Conservation (phyloP, 2,329 filamentous ascomycete genomes). For the Penicillium hordei region DNA sequence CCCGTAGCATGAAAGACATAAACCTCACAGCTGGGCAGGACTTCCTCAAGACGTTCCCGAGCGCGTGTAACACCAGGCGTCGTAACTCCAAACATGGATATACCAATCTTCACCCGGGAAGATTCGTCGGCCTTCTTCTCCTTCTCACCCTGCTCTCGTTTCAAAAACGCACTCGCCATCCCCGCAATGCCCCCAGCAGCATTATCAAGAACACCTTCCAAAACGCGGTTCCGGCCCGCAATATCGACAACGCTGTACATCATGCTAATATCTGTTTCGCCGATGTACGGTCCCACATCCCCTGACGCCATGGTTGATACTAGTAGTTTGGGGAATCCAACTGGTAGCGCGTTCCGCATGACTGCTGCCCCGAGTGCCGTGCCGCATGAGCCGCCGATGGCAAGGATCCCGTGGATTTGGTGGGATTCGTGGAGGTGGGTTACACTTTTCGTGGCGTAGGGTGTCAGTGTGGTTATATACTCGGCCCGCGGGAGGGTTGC, state of each 20-base stretch:
- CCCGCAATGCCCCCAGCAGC: conserved; percentile 62
- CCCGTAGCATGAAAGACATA: conserved; percentile 71
- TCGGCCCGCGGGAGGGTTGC: conserved; percentile 51
- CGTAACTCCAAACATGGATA: conserved; percentile 76
- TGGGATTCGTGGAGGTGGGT: conserved; percentile 36
- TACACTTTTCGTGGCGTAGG: conserved; percentile 47
- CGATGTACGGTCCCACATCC: conserved; percentile 63
- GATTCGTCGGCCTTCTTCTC: conserved; percentile 39
- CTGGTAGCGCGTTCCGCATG: conserved; percentile 61
- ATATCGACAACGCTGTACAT: conserved; percentile 73
- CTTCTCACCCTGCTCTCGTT: not conserved
- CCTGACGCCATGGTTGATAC: conserved; percentile 69
- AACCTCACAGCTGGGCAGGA: conserved; percentile 51
- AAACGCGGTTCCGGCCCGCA: conserved; percentile 62
- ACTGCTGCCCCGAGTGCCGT: conserved; percentile 61
- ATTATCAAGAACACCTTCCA: conserved; percentile 60
- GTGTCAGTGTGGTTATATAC: conserved; percentile 58
- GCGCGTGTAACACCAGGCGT: conserved; percentile 63
- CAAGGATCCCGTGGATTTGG: conserved; percentile 57
- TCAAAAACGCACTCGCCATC: conserved; percentile 53
- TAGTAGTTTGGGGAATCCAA: conserved; percentile 69
- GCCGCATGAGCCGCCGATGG: conserved; percentile 62
- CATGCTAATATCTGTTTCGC: conserved; percentile 67
- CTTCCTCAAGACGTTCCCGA: conserved; percentile 50
- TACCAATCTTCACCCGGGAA: conserved; percentile 46